These are phyloP conservation scores for Phyllostachys edulis DNA, from an alignment of 176 grass and related monocot genomes.

Conservation along the genomic window DNA sequence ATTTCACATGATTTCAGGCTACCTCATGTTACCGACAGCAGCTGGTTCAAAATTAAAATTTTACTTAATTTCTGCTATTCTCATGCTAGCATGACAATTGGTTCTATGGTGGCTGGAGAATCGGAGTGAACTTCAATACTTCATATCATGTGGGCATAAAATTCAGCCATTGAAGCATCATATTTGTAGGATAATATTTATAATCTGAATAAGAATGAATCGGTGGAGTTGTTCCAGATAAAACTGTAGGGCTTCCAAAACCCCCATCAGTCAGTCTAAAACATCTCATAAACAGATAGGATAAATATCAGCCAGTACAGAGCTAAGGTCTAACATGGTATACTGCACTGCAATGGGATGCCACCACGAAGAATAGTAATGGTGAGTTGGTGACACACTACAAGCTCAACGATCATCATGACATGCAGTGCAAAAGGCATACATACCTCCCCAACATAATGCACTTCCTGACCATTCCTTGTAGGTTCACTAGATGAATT, in stretches of 20 bases:
- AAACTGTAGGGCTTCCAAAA: slow-evolving; percentile 4
- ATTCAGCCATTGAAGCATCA: slow-evolving; percentile 5
- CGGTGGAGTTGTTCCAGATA: not conserved
- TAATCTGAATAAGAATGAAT: slow-evolving; percentile 9
- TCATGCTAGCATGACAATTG: not conserved
- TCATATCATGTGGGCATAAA: not conserved
- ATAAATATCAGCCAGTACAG: not conserved
- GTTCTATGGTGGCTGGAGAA: slow-evolving; percentile 6
- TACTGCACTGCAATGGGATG: not conserved
- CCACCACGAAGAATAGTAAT: not conserved
- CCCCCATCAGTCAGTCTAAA: not conserved
- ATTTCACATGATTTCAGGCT: slow-evolving; percentile 17
- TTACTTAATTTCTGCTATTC: slow-evolving; percentile 1
- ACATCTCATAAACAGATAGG: slow-evolving; percentile 5
- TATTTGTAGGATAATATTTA: not conserved
- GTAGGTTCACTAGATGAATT: slow-evolving; percentile 27
- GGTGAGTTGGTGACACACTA: not conserved
- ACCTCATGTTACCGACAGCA: not conserved
- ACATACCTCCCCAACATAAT: slow-evolving; percentile 82
- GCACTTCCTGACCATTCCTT: slow-evolving; percentile 56
- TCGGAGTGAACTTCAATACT: not conserved
- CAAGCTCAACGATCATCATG: not conserved
- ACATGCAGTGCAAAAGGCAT: slow-evolving; percentile 9
- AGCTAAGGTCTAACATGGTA: slow-evolving; percentile 18
- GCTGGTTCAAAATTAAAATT: not conserved